Conservation (phyloP, 108 stramenopile genomes). For the Fragilaria radians region DNA sequence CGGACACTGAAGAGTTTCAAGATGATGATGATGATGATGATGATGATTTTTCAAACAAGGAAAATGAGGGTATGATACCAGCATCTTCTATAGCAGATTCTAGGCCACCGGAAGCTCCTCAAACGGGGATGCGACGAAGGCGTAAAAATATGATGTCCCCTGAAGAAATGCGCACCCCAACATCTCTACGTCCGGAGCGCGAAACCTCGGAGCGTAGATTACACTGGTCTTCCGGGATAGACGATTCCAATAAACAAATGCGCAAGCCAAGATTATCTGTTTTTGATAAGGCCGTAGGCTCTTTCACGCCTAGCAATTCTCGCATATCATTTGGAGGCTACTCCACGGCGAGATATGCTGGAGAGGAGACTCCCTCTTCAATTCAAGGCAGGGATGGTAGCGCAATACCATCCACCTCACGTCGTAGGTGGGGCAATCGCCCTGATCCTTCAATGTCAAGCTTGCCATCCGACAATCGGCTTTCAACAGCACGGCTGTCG, state of each 20-base stretch:
- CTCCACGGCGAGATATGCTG: neutral
- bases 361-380: neutral
- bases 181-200: neutral
- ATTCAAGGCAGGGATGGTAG: neutral
- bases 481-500: neutral
- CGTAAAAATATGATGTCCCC: neutral
- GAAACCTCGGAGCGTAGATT: neutral
- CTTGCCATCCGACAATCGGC: slow-evolving; percentile 2
- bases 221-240: neutral
- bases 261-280: neutral
- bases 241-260: neutral
- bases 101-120: neutral
- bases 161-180: neutral
- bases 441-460: slow-evolving; percentile 32
- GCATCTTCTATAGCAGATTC: neutral
- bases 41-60: slow-evolving; percentile 5
- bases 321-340: neutral
- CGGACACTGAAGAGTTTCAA: neutral
- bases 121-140: neutral
- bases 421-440: slow-evolving; percentile 41
- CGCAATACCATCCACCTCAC: slow-evolving; percentile 4
- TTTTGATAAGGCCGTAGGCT: neutral
- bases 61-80: slow-evolving; percentile 4
- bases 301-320: neutral
- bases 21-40: slow-evolving; percentile 15